Evolutionary conservation across 345 rosid species (phyloP), one percentile per base, ranked within the genome.

Genomic region (Dimocarpus longan): DNA sequence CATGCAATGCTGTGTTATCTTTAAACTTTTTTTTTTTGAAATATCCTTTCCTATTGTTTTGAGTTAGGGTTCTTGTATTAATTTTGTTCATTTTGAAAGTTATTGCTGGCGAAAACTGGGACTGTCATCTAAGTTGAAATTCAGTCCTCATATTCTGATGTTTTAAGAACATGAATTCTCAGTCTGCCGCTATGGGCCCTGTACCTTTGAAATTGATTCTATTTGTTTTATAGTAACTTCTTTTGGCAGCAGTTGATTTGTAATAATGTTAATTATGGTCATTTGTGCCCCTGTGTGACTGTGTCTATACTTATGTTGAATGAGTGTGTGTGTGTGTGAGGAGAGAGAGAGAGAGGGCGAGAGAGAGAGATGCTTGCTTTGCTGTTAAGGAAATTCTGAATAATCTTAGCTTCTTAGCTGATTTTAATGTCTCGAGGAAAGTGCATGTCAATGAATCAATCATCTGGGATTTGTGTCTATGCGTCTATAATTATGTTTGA

Each of bases 151-250:
- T 11, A 43, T 42, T 48, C 57, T 42, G 43, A 73, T 39, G 15
- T 57, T 63, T 1, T 10, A 18, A 19, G 48, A 19, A 56, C 37
- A 19, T 56, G 44, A 37, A 56, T 32, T 24, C 12, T 56, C 21
- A 18, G 19, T 16, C 18, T 19, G 54, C 7, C 40, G 12, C 18
- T 52, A 10, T 65, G 28, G 50, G 22, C 68, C 40, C 48, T 62
- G 4, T 56, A 22, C 68, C 42, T 54, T 66, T 70, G 50, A 68
- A 65, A 11, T 37, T n/a, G 46, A 19, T 69, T 76, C 18, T 48
- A 19, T 77, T 24, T 70, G 46, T 42, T 71, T 40, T 59, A 6
- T 70, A 64, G 5, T 66, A 54, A 48, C 54, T 76, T 71, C 12
- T 54, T 63, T 71, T 15, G 40, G 52, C 76, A 10, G 4, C 4